Conservation (phyloP, 345 rosid genomes). For the Citrus mangshanensis region DNA sequence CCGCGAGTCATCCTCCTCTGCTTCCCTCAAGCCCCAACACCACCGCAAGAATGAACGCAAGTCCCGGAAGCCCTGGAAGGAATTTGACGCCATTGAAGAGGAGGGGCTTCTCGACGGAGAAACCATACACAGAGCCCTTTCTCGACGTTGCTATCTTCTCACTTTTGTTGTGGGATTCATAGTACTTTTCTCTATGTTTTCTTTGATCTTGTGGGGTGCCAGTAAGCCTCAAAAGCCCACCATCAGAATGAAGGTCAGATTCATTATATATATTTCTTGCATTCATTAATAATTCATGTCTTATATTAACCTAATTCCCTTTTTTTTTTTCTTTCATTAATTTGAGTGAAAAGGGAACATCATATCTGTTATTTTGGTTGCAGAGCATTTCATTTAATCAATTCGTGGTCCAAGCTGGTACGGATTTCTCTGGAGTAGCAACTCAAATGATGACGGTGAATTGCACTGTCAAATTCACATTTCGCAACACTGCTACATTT, state of each 20-base stretch:
- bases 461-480: slow-evolving; percentile 52
- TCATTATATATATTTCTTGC: neutral
- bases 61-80: slow-evolving; percentile 34
- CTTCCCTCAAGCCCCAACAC: slow-evolving; percentile 40
- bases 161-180: slow-evolving; percentile 49
- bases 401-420: slow-evolving; percentile 64
- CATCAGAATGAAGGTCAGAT: slow-evolving; percentile 55
- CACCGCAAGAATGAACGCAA: slow-evolving; percentile 20
- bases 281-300: neutral
- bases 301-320: no score
- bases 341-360: neutral
- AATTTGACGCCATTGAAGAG: slow-evolving; percentile 72
- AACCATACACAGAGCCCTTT: slow-evolving; percentile 12
- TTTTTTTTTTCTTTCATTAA: neutral
- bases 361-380: neutral
- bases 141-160: slow-evolving; percentile 52
- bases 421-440: slow-evolving; percentile 59
- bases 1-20: slow-evolving; percentile 66
- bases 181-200: slow-evolving; percentile 49
- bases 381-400: slow-evolving; percentile 54
- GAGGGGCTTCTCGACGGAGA: slow-evolving; percentile 54
- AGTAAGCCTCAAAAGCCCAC: slow-evolving; percentile 60
- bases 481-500: slow-evolving; percentile 56
- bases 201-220: slow-evolving; percentile 71
- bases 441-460: slow-evolving; percentile 68